Evolutionary conservation across 2,329 filamentous ascomycete species (phyloP).

Genomic region (Magnaporthales sp.): DNA sequence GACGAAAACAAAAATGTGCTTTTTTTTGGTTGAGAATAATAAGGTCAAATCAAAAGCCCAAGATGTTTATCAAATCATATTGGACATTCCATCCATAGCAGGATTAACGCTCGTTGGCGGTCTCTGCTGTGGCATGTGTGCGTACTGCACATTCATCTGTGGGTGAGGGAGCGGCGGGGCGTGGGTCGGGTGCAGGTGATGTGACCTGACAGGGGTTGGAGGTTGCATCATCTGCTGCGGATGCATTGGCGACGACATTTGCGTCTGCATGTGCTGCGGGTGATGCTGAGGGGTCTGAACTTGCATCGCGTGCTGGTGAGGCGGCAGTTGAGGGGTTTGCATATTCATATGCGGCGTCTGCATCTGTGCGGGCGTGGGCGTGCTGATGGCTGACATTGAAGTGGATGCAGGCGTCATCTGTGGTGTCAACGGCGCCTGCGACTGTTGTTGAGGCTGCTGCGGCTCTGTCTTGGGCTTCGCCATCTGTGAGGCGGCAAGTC

Average conservation of each 20-base stretch:
- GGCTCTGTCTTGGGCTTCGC: slow-evolving; percentile 39
- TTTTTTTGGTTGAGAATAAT: not conserved
- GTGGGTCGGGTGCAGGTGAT: slow-evolving; percentile 8
- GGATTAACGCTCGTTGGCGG: slow-evolving; percentile 18
- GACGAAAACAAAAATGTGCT: too few relatives aligned
- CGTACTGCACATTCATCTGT: slow-evolving; percentile 16
- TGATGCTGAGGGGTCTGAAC: slow-evolving; percentile 11
- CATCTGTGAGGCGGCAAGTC: slow-evolving; percentile 31
- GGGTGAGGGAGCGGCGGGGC: slow-evolving; percentile 12
- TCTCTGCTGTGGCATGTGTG: slow-evolving; percentile 16
- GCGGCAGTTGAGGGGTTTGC: slow-evolving; percentile 17
- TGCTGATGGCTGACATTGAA: slow-evolving; percentile 22
- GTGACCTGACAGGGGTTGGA: slow-evolving; percentile 3
- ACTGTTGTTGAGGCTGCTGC: slow-evolving; percentile 18
- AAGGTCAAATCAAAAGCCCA: not conserved
- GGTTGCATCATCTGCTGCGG: slow-evolving; percentile 5
- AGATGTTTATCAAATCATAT: slow-evolving; percentile 34
- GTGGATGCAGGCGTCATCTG: slow-evolving; percentile 28
- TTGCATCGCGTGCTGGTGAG: slow-evolving; percentile 12
- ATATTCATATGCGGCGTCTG: slow-evolving; percentile 17
- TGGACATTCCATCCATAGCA: slow-evolving; percentile 29
- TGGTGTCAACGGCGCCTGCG: slow-evolving; percentile 28
- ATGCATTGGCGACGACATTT: slow-evolving; percentile 13
- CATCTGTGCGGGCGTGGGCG: slow-evolving; percentile 25
- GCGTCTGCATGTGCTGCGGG: slow-evolving; percentile 12